Evolutionary conservation across 352 stramenopile genomes (phyloP).

Genomic region (Globisporangium heterothallicum): DNA sequence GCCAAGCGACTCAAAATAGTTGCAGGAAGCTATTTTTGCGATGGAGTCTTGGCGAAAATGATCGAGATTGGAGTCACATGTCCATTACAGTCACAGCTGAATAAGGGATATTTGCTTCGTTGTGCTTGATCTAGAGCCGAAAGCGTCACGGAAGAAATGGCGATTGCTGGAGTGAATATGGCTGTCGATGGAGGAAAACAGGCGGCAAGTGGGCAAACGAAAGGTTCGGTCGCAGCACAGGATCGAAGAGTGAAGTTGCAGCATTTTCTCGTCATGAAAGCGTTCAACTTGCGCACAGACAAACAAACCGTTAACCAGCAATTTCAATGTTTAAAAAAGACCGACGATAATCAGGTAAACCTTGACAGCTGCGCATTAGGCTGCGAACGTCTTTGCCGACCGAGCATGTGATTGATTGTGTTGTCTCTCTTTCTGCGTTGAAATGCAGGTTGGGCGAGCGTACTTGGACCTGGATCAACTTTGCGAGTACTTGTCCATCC

Average conservation of each 20-base stretch:
- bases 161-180: background rate
- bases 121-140: background rate
- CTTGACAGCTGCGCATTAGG: background rate
- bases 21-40: conserved; percentile 2
- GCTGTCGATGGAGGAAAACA: background rate
- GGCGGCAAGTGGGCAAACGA: background rate
- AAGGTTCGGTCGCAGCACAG: background rate
- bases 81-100: no score
- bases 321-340: conserved; percentile 47
- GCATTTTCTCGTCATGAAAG: conserved; percentile 74
- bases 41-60: background rate
- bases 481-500: conserved; percentile 68
- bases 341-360: conserved; percentile 12
- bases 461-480: conserved; percentile 56
- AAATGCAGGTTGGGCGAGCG: conserved; percentile 13
- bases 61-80: background rate
- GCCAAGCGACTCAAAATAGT: conserved; percentile 5
- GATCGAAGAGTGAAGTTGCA: conserved; percentile 62
- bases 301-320: conserved; percentile 63
- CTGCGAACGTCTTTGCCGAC: background rate
- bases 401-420: background rate
- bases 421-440: background rate
- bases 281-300: conserved; percentile 66
- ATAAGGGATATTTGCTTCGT: no score
- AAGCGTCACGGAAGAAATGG: background rate